Base-by-base conservation (phyloP, 257 asterid genomes). In the Capsicum chinense region DNA sequence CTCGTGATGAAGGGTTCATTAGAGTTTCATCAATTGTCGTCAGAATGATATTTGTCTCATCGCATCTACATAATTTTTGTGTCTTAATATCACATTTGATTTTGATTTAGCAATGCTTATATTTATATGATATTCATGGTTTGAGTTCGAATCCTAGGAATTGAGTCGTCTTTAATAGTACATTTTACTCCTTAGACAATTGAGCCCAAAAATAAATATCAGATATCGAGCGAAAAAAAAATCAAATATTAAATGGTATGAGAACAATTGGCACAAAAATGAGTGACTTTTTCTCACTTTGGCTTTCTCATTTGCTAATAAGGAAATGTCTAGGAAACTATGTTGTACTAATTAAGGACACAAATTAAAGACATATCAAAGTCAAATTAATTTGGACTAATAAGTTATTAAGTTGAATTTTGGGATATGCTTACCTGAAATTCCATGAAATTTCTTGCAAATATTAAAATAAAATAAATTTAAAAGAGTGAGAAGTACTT, bases 371-470 rank as follows among this genome's bases (percentile, higher is more conserved):
- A 63, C 26, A 19, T 21, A 63, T 3, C n/a, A 13, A 66, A 66
- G 81, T 76, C 81, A 52, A 76, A 74, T 66, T 70, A 14, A 42
- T 39, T 15, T 16, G 56, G 54, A 69, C 54, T 69, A 42, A 16
- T 74, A 12, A 74, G 58, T 50, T 52, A 74, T 50, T 74, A 37
- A 35, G 59, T 76, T 54, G 81, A 13, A 76, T 26, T 21, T 76
- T 50, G 12, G 80, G 81, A 52, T 14, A 26, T 26, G 33, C 33
- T 26, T 26, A 26, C 33, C 33, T 26, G 33, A 26, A 26, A 17
- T 44, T 74, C 62, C 59, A 74, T 74, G 81, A 74, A 74, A 50
- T 74, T 74, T 74, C 62, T 74, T 21, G 58, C 81, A 26, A 74
- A 74, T 69, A 42, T 16, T 69, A 2, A 69, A 69, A 17, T 67